A percentile compares a stretch with the other conserved stretches of the same genome.
Conservation (phyloP, 371 early-diverging fungal genomes). For the Mortierella sp. region DNA sequence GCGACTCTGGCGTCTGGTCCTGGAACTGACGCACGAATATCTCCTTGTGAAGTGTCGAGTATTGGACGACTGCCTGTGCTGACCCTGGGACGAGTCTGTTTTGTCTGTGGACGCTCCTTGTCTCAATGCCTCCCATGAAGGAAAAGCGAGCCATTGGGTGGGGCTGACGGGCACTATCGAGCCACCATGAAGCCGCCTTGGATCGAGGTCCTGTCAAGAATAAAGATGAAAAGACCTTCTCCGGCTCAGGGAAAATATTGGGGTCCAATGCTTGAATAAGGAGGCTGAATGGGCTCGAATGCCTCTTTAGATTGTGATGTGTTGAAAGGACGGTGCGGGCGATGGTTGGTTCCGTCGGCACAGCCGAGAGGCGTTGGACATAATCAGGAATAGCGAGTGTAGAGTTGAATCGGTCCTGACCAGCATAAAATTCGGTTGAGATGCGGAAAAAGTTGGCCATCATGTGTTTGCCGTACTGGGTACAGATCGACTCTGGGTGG, state of each 20-base stretch:
- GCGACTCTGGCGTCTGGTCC: not conserved
- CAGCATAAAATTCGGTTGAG: slow-evolving; percentile 61
- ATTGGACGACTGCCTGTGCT: slow-evolving; percentile 62
- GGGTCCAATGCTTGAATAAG: slow-evolving; percentile 50
- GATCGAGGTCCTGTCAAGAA: slow-evolving; percentile 56
- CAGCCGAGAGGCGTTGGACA: slow-evolving; percentile 34
- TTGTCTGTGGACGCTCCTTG: slow-evolving; percentile 19
- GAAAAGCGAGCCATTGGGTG: slow-evolving; percentile 59
- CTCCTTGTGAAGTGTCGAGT: slow-evolving; percentile 50
- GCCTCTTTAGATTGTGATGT: not conserved
- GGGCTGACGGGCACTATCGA: slow-evolving; percentile 59
- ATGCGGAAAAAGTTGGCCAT: slow-evolving; percentile 80
- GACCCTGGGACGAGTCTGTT: slow-evolving; percentile 50
- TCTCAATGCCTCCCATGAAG: slow-evolving; percentile 52
- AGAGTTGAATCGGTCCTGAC: not conserved
- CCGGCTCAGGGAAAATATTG: slow-evolving; percentile 48
- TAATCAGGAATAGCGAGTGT: slow-evolving; percentile 29
- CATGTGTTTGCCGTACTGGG: slow-evolving; percentile 80
- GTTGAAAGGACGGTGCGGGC: not conserved
- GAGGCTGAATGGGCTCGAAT: slow-evolving; percentile 33
- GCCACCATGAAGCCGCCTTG: slow-evolving; percentile 57
- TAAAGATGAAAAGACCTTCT: slow-evolving; percentile 48
- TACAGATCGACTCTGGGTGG: slow-evolving; percentile 96
- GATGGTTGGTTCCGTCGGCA: slow-evolving; percentile 23
- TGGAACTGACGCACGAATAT: slow-evolving; percentile 26